Conservation (phyloP, 164 flowering plant species). For the Brasenia schreberi region DNA sequence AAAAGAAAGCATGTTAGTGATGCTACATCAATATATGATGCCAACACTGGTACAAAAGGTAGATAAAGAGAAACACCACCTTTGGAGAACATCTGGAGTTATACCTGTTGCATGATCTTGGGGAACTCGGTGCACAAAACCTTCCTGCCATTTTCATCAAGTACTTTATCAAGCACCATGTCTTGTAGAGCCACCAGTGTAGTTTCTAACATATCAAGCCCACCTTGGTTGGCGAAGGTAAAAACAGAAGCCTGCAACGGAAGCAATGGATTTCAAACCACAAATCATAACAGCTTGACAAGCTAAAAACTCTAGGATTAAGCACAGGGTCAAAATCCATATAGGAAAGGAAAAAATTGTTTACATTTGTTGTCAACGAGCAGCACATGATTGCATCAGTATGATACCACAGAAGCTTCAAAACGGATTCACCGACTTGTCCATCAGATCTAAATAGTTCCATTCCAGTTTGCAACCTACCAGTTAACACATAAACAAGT, state of each 20-base stretch:
- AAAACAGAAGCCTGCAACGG: constrained; percentile 56
- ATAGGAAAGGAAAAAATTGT: too few relatives aligned
- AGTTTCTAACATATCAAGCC: constrained; percentile 93
- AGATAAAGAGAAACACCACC: too few relatives aligned
- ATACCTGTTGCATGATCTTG: constrained; percentile 89
- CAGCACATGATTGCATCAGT: constrained; percentile 90
- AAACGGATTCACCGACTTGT: constrained; percentile 29
- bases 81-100: too few relatives aligned
- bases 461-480: constrained; percentile 62
- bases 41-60: too few relatives aligned
- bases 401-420: constrained; percentile 84
- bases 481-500: not conserved
- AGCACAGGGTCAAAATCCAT: too few relatives aligned
- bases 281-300: constrained; percentile 2
- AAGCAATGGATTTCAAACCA: too few relatives aligned
- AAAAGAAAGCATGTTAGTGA: too few relatives aligned
- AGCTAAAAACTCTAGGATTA: not conserved
- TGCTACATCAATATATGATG: too few relatives aligned
- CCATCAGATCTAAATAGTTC: constrained; percentile 53
- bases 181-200: constrained; percentile 82
- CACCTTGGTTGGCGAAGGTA: constrained; percentile 90
- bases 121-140: constrained; percentile 60
- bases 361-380: constrained; percentile 32
- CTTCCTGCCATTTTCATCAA: constrained; percentile 72
- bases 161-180: constrained; percentile 71